phyloP scores from a whole-genome alignment of 108 stramenopile species.

The Skeletonema grethae region DNA sequence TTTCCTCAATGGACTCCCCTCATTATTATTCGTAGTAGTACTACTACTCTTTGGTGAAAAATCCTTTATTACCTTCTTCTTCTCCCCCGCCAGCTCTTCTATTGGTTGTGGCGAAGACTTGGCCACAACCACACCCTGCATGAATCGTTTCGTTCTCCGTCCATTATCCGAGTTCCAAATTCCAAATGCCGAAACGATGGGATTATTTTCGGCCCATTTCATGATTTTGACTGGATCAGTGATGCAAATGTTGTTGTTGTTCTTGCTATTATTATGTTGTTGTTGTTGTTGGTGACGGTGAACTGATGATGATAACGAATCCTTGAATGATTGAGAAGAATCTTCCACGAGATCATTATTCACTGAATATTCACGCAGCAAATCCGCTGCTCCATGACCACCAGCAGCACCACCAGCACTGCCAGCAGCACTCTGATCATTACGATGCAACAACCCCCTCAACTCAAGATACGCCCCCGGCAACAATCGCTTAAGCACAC shows the following conservation, averaged over 20 bases:
- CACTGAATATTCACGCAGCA: neutral
- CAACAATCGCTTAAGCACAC: constrained; percentile 33
- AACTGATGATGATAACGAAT: too few species aligned
- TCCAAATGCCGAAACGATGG: constrained; percentile 63
- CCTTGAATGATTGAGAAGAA: neutral
- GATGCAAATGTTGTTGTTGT: neutral
- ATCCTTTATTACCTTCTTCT: too few species aligned
- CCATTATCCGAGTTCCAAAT: constrained; percentile 43
- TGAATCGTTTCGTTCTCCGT: constrained; percentile 8
- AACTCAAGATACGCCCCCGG: constrained; percentile 45
- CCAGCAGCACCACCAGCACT: neutral
- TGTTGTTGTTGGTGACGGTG: neutral
- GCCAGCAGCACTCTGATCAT: neutral
- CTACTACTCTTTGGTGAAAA: too few species aligned
- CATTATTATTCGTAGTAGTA: too few species aligned
- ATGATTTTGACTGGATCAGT: constrained; percentile 49
- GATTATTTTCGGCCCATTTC: constrained; percentile 77
- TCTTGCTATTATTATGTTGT: neutral
- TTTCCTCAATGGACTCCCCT: too few species aligned
- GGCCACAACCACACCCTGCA: constrained; percentile 5
- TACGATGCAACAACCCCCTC: constrained; percentile 8
- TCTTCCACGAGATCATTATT: neutral
- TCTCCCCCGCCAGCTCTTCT: too few species aligned
- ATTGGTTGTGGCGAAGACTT: neutral
- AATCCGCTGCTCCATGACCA: neutral